These are phyloP conservation scores for Ustilago tritici DNA, from an alignment of 1,284 basidiomycete genomes.

Conservation along the genomic window DNA sequence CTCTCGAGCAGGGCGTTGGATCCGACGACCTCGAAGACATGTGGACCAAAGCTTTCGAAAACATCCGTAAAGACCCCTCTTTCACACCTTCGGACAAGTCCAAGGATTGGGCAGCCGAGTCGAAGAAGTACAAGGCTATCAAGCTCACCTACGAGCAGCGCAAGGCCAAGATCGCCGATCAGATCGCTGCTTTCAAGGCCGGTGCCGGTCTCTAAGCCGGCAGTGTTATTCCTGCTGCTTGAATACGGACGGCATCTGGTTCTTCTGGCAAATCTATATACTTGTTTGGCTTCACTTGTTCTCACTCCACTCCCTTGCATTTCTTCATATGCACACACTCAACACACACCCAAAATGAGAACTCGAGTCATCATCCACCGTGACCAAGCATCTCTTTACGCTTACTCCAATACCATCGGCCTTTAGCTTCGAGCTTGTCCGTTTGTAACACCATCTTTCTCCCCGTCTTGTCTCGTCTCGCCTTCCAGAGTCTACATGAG, in stretches of 20 bases:
- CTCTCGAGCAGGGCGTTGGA: constrained; percentile 93
- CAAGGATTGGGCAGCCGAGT: constrained; percentile 90
- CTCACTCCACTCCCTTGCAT: constrained; percentile 4
- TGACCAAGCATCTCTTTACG: background rate
- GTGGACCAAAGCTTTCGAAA: constrained; percentile 81
- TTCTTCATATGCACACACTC: constrained; percentile 5
- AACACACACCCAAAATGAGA: constrained; percentile 10
- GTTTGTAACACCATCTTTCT: constrained; percentile 33
- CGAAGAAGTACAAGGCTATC: constrained; percentile 78
- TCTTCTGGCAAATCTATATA: background rate
- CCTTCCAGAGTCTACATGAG: too few species aligned
- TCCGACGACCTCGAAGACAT: constrained; percentile 98
- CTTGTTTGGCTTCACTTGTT: constrained; percentile 25
- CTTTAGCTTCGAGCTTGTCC: background rate
- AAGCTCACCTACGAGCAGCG: constrained; percentile 82
- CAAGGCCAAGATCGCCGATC: constrained; percentile 65
- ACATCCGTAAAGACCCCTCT: constrained; percentile 92
- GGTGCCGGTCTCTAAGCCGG: constrained; percentile 38
- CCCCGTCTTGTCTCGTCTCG: background rate
- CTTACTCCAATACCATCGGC: constrained; percentile 26
- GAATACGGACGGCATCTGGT: background rate
- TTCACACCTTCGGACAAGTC: constrained; percentile 93
- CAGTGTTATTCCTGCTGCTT: background rate
- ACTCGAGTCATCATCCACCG: background rate
- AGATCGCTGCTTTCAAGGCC: constrained; percentile 65